Conservation (phyloP, 768 basidiomycete species). For the Hemileccinum rubropunctum region DNA sequence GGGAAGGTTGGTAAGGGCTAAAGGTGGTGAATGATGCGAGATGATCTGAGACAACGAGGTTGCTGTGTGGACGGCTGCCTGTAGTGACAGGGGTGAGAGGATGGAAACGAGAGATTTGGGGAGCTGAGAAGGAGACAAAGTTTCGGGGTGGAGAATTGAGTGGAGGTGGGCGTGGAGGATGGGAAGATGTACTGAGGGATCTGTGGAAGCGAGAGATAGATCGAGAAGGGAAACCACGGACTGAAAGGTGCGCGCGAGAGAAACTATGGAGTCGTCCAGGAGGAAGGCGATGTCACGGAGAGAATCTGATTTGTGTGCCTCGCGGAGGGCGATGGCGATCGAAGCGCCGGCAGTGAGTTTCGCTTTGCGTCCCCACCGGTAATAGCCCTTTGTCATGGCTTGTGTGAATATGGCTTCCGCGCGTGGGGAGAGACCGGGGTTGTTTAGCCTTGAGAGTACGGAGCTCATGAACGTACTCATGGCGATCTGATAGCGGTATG, state of each 20-base stretch:
- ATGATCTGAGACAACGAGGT: constrained; percentile 44
- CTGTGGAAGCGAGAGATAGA: constrained; percentile 50
- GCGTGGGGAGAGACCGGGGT: constrained; percentile 60
- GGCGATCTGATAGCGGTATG: constrained; percentile 44
- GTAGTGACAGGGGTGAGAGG: constrained; percentile 39
- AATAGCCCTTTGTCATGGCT: constrained; percentile 54
- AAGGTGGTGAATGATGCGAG: constrained; percentile 37
- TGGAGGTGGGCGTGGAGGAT: constrained; percentile 53
- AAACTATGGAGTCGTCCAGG: constrained; percentile 48
- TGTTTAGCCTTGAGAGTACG: constrained; percentile 56
- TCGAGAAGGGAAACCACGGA: constrained; percentile 51
- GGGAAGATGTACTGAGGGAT: constrained; percentile 60
- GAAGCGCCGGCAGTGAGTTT: constrained; percentile 68
- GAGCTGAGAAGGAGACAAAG: constrained; percentile 28
- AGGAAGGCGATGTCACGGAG: constrained; percentile 68
- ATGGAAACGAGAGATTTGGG: constrained; percentile 35
- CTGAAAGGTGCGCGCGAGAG: constrained; percentile 55
- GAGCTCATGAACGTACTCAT: constrained; percentile 63
- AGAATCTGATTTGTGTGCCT: constrained; percentile 64
- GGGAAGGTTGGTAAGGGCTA: constrained; percentile 40
- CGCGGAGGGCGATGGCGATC: constrained; percentile 67
- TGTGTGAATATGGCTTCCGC: constrained; percentile 68
- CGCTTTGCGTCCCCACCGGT: constrained; percentile 74
- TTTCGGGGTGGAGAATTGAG: constrained; percentile 34
- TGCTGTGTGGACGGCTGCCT: constrained; percentile 40